A percentile compares a stretch with the other conserved stretches of the same genome.
Conservation (phyloP, 2,329 filamentous ascomycete genomes). For the Colletotrichum caudatum region DNA sequence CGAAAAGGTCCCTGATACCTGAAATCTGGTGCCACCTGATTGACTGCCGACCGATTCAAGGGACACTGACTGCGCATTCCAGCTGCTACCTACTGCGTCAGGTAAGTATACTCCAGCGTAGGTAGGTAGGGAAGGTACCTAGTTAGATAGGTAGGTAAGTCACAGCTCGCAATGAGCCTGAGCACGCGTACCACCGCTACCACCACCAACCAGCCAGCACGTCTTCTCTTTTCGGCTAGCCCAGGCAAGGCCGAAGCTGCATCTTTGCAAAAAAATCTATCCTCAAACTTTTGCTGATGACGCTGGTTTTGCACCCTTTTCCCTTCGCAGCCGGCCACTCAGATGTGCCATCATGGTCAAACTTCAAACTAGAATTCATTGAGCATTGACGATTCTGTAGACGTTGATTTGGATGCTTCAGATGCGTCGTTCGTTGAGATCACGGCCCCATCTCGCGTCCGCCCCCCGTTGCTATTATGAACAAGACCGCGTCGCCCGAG, state of each 20-base stretch:
- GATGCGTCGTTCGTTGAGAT: slow-evolving; percentile 70
- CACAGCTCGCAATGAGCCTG: background rate
- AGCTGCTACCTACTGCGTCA: background rate
- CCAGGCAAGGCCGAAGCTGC: slow-evolving; percentile 40
- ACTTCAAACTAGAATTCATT: slow-evolving; percentile 61
- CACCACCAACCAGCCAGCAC: background rate
- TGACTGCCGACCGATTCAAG: background rate
- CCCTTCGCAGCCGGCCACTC: slow-evolving; percentile 59
- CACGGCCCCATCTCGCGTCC: slow-evolving; percentile 56
- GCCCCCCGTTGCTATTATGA: slow-evolving; percentile 65
- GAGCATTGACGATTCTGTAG: slow-evolving; percentile 62
- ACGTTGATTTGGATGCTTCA: slow-evolving; percentile 67
- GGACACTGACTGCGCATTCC: background rate
- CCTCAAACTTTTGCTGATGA: slow-evolving; percentile 64
- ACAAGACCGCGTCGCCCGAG: slow-evolving; percentile 69
- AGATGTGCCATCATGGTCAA: slow-evolving; percentile 67
- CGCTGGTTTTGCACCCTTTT: slow-evolving; percentile 56
- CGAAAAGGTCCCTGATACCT: too few species aligned
- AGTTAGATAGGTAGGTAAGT: too few species aligned
- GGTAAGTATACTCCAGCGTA: too few species aligned
- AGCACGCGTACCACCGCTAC: background rate
- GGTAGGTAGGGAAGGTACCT: too few species aligned
- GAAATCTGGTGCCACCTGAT: too few species aligned
- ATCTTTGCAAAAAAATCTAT: slow-evolving; percentile 41
- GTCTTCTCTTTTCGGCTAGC: slow-evolving; percentile 37